Conservation (phyloP, 257 asterid genomes). For the Buddleja alternifolia region DNA sequence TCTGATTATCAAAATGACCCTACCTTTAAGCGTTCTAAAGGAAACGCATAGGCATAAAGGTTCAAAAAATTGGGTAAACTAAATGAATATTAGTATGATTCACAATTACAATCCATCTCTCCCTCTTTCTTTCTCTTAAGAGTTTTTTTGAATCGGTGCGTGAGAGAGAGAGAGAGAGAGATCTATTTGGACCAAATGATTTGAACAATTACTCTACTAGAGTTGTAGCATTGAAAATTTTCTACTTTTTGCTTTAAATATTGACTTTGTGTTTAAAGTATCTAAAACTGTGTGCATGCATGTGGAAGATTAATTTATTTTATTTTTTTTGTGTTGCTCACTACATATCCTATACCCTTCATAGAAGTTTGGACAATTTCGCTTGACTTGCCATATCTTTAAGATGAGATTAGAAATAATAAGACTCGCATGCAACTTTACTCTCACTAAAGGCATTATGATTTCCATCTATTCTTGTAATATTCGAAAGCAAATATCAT, state of each 20-base stretch:
- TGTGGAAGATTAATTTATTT: neutral
- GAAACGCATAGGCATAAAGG: neutral
- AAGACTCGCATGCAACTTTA: neutral
- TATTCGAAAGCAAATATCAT: neutral
- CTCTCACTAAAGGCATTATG: neutral
- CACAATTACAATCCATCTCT: neutral
- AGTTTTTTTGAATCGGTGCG: no score
- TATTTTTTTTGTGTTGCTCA: neutral
- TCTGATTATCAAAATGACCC: neutral
- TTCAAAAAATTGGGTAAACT: neutral
- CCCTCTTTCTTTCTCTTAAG: neutral
- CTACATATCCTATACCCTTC: neutral
- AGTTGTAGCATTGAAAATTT: neutral
- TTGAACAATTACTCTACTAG: neutral
- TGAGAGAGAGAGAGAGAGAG: no score
- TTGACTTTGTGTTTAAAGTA: neutral
- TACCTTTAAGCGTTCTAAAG: neutral
- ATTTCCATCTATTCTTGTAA: neutral
- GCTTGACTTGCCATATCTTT: conserved; percentile 13
- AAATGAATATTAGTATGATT: neutral
- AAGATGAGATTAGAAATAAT: neutral
- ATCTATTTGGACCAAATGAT: neutral
- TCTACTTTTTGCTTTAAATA: neutral
- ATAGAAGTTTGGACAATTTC: neutral
- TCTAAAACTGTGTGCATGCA: neutral